Percentiles rank a stretch among this genome's conserved stretches.
These are phyloP conservation scores for Globisporangium irregulare DNA, from an alignment of 352 stramenopile genomes.

Conservation along the genomic window DNA sequence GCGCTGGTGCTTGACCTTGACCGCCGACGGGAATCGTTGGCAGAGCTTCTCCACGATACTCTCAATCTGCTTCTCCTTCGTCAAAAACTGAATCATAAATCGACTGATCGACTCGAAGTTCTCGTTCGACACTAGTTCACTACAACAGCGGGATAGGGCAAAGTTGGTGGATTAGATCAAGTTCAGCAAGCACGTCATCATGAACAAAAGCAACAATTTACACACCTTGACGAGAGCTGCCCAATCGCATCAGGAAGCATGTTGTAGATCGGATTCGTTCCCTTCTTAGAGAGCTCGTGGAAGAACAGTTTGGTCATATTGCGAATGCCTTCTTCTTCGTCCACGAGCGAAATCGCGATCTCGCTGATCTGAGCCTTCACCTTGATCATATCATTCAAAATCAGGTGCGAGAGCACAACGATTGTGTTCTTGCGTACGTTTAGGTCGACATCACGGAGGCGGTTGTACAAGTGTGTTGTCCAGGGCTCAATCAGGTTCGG, in stretches of 20 bases:
- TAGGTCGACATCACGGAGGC: constrained; percentile 88
- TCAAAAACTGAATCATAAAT: constrained; percentile 97
- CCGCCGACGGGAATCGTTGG: constrained; percentile 90
- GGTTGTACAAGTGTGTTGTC: constrained; percentile 95
- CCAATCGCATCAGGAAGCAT: constrained; percentile 97
- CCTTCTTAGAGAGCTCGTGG: constrained; percentile 94
- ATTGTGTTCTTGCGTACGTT: constrained; percentile 96
- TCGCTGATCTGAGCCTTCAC: constrained; percentile 96
- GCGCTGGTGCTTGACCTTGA: constrained; percentile 57
- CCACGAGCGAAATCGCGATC: constrained; percentile 94
- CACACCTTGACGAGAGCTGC: constrained; percentile 81
- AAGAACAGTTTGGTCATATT: constrained; percentile 96
- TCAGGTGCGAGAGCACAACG: constrained; percentile 98
- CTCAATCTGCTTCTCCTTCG: constrained; percentile 93
- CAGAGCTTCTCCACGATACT: constrained; percentile 91
- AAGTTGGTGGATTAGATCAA: not conserved
- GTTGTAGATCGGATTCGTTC: constrained; percentile 98
- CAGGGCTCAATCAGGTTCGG: constrained; percentile 98
- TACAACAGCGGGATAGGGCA: constrained; percentile 20
- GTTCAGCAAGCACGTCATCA: not conserved
- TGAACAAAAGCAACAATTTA: not conserved
- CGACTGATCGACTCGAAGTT: constrained; percentile 93
- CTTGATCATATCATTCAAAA: constrained; percentile 99
- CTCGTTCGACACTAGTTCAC: constrained; percentile 76
- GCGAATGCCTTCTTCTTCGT: constrained; percentile 90